Base-by-base conservation (phyloP, 225 moss, liverwort and hornwort species). In the Sphagnum tenellum region DNA sequence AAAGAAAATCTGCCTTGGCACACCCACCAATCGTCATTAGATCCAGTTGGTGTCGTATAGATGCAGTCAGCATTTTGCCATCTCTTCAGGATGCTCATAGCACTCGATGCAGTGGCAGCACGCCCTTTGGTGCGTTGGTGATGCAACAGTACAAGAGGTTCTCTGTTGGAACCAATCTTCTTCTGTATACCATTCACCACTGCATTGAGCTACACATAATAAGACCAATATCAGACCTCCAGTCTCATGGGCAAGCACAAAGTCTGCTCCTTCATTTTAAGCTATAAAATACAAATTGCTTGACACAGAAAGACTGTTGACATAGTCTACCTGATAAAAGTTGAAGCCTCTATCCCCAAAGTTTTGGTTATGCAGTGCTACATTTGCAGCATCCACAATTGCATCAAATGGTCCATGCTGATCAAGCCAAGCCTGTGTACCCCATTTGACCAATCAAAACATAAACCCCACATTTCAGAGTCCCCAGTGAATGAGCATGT, bases 21-120 rank as follows among this genome's bases (percentile, higher is more conserved):
- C 50, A 66, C 72, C 61, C 70, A 98, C 96, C 96, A 98, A 69
- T 98, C 96, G 72, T 98, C 96, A 62, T 98, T 98, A 54, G 96
- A 98, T 47, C 96, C 96, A 69, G 85, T 87, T 2, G 96, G 96
- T 48, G 92, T 98, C 46, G 90, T 86, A 69, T 90, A 98, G 4
- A 98, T 72, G 12, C 88, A 72, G 67, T 86, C 71, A 14, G 78
- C 67, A 56, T 83, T 75, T 59, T 84, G 78, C 96, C 96, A 98
- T 71, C 77, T 83, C 66, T 54, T 77, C 2, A 98, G 77, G n/a
- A 80, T 67, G 72, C 85, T 82, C 12, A 80, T 76, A 12, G 84
- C 90, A 63, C 75, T 75, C 8, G 75, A 44, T 57, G 88, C 78
- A 57, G 68, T 79, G 60, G 92, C 96, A 46, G 92, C 74, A 73